Base-by-base conservation (phyloP, 148 eudicot genomes). In the Rheum nobile region DNA sequence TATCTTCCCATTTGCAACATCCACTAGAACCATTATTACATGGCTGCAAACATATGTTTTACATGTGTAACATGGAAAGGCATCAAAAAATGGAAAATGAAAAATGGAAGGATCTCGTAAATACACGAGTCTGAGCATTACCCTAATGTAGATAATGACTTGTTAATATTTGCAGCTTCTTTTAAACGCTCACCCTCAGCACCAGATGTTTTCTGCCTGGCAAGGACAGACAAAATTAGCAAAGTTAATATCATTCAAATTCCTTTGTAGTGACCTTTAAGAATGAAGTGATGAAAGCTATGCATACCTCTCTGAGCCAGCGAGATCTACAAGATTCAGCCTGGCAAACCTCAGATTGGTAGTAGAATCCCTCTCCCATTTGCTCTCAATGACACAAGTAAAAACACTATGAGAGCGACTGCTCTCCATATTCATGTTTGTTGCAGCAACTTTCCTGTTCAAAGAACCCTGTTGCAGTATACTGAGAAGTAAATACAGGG, bases 171-270 rank as follows among this genome's bases (percentile, higher is more conserved):
- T 50, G 97, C 97, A 84, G 99, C 99, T 82, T 95, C 99, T 79
- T 90, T 95, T 71, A 95, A 75, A n/a, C 99, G 90, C 77, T 92
- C 99, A 75, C 99, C 99, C 80, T 95, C 99, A 76, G 99, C 99
- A 54, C 99, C 99, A 71, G 99, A 95, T 74, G 92, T 80, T 83
- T 95, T 95, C 80, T 95, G 99, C 86, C 99, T 95, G 88, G 77
- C 24, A 63, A 59, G 65, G 59, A 71, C 19, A 44, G 31, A 54
- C 17, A 71, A 75, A 47, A 54, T 71, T 39, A 52, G 70, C 43
- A 52, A 43, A 71, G 47, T n/a, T 71, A 38, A 39, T 11, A 41
- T 74, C 72, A 34, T 35, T 68, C 19, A 35, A 70, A 70, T 26
- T n/a, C 10, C 32, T 75, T 50, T 32, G 16, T 31, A 65, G 13